Conservation (phyloP, 225 moss, liverwort and hornwort species). For the Takakia lepidozioides region DNA sequence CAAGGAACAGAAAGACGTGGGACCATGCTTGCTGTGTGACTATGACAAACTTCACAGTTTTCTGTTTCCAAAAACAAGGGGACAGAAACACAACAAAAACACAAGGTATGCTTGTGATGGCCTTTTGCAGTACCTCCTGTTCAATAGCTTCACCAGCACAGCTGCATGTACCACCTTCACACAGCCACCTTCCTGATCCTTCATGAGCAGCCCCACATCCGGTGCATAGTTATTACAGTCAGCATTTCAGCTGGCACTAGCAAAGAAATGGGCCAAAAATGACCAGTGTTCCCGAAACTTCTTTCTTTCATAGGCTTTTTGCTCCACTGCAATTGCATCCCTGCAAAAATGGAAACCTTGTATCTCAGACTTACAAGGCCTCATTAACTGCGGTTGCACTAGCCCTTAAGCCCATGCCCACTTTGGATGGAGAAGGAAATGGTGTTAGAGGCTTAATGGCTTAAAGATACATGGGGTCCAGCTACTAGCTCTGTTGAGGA, state of each 20-base stretch:
- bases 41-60: background rate
- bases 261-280: slow-evolving; percentile 51
- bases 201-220: slow-evolving; percentile 72
- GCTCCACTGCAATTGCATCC: slow-evolving; percentile 48
- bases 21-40: background rate
- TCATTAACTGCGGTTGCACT: background rate
- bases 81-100: background rate
- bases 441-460: no score
- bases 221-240: slow-evolving; percentile 86
- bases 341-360: slow-evolving; percentile 12
- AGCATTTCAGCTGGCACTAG: slow-evolving; percentile 83
- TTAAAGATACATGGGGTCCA: no score
- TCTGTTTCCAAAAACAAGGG: background rate
- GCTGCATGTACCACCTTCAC: slow-evolving; percentile 68
- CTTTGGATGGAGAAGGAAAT: no score
- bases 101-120: no score
- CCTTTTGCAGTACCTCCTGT: no score
- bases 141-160: slow-evolving; percentile 79
- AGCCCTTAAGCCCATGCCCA: no score
- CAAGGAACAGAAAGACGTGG: background rate
- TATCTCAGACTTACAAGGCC: background rate
- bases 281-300: slow-evolving; percentile 50
- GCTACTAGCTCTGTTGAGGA: background rate
- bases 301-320: slow-evolving; percentile 29
- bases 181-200: slow-evolving; percentile 40